Evolutionary conservation across 2,329 filamentous ascomycete genomes (phyloP).

Genomic region (Lachnellula subtilissima): DNA sequence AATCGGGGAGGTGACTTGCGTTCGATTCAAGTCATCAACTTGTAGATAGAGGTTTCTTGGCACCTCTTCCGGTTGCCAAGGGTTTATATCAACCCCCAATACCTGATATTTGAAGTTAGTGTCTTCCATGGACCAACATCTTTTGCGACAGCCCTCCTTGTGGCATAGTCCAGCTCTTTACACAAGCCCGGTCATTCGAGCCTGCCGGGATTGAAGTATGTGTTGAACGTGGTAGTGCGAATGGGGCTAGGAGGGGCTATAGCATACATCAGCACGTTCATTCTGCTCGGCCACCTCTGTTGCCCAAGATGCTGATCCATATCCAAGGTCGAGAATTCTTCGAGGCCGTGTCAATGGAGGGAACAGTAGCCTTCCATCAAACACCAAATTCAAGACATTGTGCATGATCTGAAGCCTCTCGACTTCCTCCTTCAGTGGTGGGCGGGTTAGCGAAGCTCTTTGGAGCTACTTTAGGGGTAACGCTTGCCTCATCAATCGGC

Average conservation of each 20-base stretch:
- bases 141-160: neutral
- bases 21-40: conserved; percentile 66
- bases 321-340: conserved; percentile 67
- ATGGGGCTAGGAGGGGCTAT: neutral
- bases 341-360: conserved; percentile 55
- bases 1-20: conserved; percentile 36
- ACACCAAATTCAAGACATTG: conserved; percentile 55
- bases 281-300: conserved; percentile 60
- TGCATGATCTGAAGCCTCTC: conserved; percentile 62
- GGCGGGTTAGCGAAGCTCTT: neutral
- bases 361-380: conserved; percentile 65
- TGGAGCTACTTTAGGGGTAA: neutral
- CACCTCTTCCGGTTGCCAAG: conserved; percentile 59
- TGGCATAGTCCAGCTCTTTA: neutral
- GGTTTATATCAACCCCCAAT: conserved; percentile 66
- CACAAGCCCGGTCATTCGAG: neutral
- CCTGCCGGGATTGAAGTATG: neutral
- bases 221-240: neutral
- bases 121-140: neutral
- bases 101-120: conserved; percentile 44
- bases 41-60: conserved; percentile 66
- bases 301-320: conserved; percentile 68
- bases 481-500: conserved; percentile 64
- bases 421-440: conserved; percentile 54
- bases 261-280: conserved; percentile 58